Conservation (phyloP, 441 rosid species). For the Syzygium malaccense region DNA sequence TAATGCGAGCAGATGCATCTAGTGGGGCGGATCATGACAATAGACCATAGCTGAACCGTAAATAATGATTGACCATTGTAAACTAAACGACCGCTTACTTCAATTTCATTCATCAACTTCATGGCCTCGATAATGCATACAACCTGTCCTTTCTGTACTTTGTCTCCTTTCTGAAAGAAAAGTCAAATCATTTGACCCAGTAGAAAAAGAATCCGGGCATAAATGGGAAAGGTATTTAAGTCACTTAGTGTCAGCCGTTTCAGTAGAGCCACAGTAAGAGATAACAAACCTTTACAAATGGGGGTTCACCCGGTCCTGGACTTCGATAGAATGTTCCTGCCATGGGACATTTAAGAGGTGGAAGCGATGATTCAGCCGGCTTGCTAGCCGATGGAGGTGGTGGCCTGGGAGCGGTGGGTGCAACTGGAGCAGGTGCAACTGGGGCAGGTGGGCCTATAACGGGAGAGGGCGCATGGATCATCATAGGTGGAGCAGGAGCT, state of each 20-base stretch:
- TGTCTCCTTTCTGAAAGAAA: conserved; percentile 67
- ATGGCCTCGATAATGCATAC: conserved; percentile 86
- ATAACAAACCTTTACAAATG: conserved; percentile 65
- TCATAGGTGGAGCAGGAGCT: conserved; percentile 37
- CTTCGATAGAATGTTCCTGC: conserved; percentile 84
- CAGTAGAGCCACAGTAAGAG: background rate
- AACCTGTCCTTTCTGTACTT: conserved; percentile 86
- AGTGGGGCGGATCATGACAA: background rate
- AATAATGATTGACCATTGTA: background rate
- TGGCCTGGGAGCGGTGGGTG: conserved; percentile 29
- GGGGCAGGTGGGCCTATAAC: conserved; percentile 20
- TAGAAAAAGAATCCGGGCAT: background rate
- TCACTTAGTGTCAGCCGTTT: background rate
- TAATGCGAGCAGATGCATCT: background rate
- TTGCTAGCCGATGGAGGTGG: conserved; percentile 32
- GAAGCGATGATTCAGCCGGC: conserved; percentile 53
- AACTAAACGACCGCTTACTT: conserved; percentile 36
- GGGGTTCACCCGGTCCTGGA: conserved; percentile 72
- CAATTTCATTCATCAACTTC: conserved; percentile 93
- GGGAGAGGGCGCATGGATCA: conserved; percentile 46
- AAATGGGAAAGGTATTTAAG: background rate
- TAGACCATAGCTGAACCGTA: background rate
- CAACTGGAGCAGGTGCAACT: conserved; percentile 25
- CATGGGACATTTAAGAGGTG: conserved; percentile 82
- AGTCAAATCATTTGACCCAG: conserved; percentile 7